phyloP scores from a whole-genome alignment of 805 yeast genomes.

The Schizosaccharomyces japonicus region DNA sequence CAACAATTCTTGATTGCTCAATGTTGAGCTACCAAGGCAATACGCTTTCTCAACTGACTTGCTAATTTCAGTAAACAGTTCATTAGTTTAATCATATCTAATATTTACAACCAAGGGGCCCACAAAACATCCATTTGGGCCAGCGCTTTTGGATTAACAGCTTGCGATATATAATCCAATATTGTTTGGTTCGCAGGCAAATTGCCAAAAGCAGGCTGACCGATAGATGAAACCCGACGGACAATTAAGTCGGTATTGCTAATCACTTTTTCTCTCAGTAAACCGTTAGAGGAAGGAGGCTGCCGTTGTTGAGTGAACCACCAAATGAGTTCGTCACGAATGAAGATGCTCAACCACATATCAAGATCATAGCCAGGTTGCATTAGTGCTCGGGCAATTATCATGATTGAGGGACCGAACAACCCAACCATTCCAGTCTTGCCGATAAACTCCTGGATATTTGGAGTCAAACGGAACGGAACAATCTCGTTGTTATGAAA shows the following conservation, averaged over 20 bases:
- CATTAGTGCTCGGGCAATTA: conserved; percentile 65
- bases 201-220: conserved; percentile 33
- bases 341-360: conserved; percentile 76
- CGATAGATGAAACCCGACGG: conserved; percentile 55
- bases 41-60: no score
- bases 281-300: conserved; percentile 60
- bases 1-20: no score
- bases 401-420: conserved; percentile 58
- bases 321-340: conserved; percentile 67
- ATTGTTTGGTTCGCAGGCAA: conserved; percentile 73
- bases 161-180: conserved; percentile 73
- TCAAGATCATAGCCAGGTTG: conserved; percentile 85
- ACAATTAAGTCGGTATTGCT: conserved; percentile 68
- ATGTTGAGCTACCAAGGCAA: no score
- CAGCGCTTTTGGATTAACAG: conserved; percentile 80
- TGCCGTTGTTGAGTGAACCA: conserved; percentile 77
- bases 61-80: no score
- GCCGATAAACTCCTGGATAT: conserved; percentile 79
- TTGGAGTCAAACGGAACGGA: conserved; percentile 90
- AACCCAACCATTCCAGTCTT: conserved; percentile 85
- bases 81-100: no score
- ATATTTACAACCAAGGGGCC: conserved; percentile 79
- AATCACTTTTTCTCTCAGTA: conserved; percentile 63
- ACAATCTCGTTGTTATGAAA: conserved; percentile 81
- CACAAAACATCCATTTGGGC: conserved; percentile 80